Evolutionary conservation across 768 basidiomycete genomes (phyloP).

Genomic region (Paxillus ammoniavirescens): DNA sequence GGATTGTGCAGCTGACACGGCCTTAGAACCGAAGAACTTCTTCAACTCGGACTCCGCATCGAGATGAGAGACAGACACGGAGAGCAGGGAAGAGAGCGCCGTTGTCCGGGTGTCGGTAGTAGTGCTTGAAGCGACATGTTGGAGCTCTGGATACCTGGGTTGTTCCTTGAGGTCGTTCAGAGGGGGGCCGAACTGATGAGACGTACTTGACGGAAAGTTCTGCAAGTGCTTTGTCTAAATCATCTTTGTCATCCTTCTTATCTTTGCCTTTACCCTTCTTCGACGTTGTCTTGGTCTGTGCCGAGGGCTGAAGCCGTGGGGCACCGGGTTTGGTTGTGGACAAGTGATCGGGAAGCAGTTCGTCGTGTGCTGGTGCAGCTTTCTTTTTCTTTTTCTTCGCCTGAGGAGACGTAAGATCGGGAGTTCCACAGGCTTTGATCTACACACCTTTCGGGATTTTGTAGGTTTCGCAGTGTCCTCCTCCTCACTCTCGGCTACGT

Average conservation of each 20-base stretch:
- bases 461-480: slow-evolving; percentile 15
- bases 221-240: slow-evolving; percentile 80
- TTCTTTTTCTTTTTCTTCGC: slow-evolving; percentile 44
- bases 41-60: slow-evolving; percentile 90
- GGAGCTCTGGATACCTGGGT: slow-evolving; percentile 52
- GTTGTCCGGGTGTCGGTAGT: slow-evolving; percentile 28
- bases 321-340: slow-evolving; percentile 7
- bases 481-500: slow-evolving; percentile 19
- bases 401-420: slow-evolving; percentile 16
- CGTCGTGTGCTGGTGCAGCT: not conserved
- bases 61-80: slow-evolving; percentile 78
- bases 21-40: slow-evolving; percentile 91
- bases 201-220: slow-evolving; percentile 79
- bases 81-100: slow-evolving; percentile 55
- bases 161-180: not conserved
- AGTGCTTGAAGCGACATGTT: slow-evolving; percentile 31
- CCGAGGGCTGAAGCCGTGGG: not conserved
- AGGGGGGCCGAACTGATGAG: not conserved
- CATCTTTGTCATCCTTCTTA: slow-evolving; percentile 66
- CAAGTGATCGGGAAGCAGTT: slow-evolving; percentile 3
- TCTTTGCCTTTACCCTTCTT: slow-evolving; percentile 68
- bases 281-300: slow-evolving; percentile 42
- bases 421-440: not conserved
- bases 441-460: slow-evolving; percentile 26
- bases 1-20: slow-evolving; percentile 64